These are phyloP conservation scores for Sporothrix dimorphospora DNA, from an alignment of 2,329 filamentous ascomycete species.

Conservation along the genomic window DNA sequence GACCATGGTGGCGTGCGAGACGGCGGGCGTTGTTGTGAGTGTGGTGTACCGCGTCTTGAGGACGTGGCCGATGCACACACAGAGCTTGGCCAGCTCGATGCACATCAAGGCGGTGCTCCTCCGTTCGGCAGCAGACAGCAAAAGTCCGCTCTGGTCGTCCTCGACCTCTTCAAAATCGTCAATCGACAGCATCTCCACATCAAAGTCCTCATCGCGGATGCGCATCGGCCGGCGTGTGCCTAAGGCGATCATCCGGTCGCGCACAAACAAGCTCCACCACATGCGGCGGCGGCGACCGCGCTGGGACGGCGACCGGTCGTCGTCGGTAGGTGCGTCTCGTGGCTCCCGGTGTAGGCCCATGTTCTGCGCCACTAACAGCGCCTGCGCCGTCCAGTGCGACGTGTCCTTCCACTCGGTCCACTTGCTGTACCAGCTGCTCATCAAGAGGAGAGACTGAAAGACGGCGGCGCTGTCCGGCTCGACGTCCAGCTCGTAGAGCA, in stretches of 20 bases:
- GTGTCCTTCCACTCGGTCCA: constrained; percentile 72
- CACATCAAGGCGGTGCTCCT: constrained; percentile 52
- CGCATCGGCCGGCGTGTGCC: constrained; percentile 69
- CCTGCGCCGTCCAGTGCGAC: constrained; percentile 74
- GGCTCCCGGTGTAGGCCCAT: constrained; percentile 70
- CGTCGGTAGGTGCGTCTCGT: constrained; percentile 61
- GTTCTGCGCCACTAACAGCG: constrained; percentile 68
- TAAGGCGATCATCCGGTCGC: constrained; percentile 67
- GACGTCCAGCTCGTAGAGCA: constrained; percentile 72
- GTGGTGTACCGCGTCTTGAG: constrained; percentile 63
- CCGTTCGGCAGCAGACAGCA: constrained; percentile 42
- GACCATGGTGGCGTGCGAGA: constrained; percentile 17
- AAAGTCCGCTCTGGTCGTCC: constrained; percentile 36
- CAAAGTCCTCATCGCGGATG: constrained; percentile 68
- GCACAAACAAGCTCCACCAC: constrained; percentile 72
- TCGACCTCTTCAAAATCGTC: constrained; percentile 55
- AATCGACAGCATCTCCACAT: constrained; percentile 67
- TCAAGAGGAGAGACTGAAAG: constrained; percentile 65
- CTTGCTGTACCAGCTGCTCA: constrained; percentile 73
- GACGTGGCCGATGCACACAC: constrained; percentile 66
- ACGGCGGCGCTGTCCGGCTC: constrained; percentile 68
- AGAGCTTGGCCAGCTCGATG: constrained; percentile 68
- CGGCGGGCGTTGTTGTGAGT: constrained; percentile 4
- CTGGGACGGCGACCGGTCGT: constrained; percentile 54
- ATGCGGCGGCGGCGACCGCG: constrained; percentile 66